These are phyloP conservation scores for Candolleomyces aberdarensis DNA, from an alignment of 768 basidiomycete genomes.

Conservation along the genomic window DNA sequence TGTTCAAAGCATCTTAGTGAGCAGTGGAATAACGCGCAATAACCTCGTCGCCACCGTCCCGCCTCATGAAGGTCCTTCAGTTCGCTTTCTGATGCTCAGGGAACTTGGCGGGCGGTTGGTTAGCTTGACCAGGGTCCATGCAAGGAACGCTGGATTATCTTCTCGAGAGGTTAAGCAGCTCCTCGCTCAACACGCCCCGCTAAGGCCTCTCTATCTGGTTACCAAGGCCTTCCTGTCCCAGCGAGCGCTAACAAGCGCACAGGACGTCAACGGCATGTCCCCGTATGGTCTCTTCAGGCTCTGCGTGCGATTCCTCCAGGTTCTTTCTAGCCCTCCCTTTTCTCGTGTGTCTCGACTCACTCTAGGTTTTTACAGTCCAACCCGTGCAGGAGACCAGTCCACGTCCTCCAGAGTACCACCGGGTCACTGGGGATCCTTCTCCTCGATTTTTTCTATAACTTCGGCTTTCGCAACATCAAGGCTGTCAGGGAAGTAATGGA, in stretches of 20 bases:
- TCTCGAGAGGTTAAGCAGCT: conserved; percentile 50
- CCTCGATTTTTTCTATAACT: background rate
- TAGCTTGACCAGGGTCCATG: conserved; percentile 56
- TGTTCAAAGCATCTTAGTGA: no score
- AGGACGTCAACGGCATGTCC: background rate
- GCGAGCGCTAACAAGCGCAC: conserved; percentile 38
- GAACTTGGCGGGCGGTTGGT: no score
- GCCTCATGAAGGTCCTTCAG: no score
- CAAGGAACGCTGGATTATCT: conserved; percentile 52
- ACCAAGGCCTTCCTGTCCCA: conserved; percentile 62
- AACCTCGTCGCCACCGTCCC: no score
- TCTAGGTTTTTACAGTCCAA: background rate
- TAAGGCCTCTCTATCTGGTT: conserved; percentile 56
- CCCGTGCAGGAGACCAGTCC: background rate
- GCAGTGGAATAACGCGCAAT: no score
- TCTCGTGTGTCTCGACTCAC: background rate
- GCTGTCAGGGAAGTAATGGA: no score
- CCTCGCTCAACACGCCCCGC: conserved; percentile 52
- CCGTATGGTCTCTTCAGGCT: background rate
- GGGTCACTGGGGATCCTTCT: background rate
- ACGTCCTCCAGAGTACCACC: background rate
- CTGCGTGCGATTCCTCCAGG: background rate
- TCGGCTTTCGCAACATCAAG: background rate
- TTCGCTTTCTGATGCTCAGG: no score
- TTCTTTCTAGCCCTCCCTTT: background rate